These are phyloP conservation scores for Groenewaldozyma tartarivorans DNA, from an alignment of 805 yeast species.

Conservation along the genomic window DNA sequence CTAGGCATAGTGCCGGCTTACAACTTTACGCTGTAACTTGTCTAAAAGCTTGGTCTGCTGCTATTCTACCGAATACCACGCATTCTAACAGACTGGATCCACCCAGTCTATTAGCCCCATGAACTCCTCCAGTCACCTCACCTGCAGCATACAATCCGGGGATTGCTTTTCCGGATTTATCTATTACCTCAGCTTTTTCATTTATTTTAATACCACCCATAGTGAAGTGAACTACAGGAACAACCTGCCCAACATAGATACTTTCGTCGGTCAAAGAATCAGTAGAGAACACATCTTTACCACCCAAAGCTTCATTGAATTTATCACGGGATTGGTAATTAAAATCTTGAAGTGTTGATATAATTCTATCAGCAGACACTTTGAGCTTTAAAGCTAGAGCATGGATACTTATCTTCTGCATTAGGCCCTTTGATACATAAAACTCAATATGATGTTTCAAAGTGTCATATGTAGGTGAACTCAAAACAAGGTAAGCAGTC, in stretches of 20 bases:
- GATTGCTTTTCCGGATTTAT: constrained; percentile 25
- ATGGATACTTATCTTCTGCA: constrained; percentile 29
- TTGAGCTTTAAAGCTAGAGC: neutral
- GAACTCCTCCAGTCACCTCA: constrained; percentile 51
- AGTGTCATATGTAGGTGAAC: constrained; percentile 35
- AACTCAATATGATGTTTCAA: constrained; percentile 48
- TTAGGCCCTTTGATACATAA: constrained; percentile 29
- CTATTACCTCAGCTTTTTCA: constrained; percentile 33
- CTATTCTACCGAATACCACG: constrained; percentile 38
- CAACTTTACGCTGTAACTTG: neutral
- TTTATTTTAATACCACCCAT: constrained; percentile 60
- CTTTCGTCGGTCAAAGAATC: neutral
- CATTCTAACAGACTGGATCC: constrained; percentile 49
- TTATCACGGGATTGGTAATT: neutral
- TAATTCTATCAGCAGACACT: constrained; percentile 36
- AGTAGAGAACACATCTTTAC: neutral
- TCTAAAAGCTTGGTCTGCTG: constrained; percentile 21
- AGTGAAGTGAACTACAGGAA: constrained; percentile 54
- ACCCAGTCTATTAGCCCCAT: constrained; percentile 46
- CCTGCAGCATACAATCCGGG: constrained; percentile 46
- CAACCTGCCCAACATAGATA: constrained; percentile 23
- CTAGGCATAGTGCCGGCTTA: neutral
- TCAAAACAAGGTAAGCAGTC: constrained; percentile 33
- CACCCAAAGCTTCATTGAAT: neutral
- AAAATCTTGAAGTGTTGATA: constrained; percentile 9